Percentiles rank a stretch among this genome's conserved stretches.
These are phyloP conservation scores for Cutaneotrichosporon curvatum DNA, from an alignment of 1,284 basidiomycete species.

Conservation along the genomic window DNA sequence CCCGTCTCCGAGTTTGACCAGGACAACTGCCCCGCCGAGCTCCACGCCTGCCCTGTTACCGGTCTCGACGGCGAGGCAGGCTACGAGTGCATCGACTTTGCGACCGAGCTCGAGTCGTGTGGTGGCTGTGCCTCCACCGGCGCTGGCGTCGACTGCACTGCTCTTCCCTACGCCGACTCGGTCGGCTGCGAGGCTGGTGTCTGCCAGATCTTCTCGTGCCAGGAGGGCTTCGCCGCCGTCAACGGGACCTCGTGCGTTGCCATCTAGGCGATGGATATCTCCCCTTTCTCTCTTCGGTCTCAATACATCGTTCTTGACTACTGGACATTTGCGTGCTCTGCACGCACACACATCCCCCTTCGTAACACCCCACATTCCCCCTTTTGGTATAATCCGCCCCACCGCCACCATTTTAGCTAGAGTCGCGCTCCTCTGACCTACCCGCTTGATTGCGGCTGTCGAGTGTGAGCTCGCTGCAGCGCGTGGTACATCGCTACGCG, in stretches of 20 bases:
- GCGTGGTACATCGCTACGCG: too few relatives aligned
- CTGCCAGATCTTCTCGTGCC: slow-evolving; percentile 61
- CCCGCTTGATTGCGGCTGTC: too few relatives aligned
- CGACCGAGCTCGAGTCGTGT: slow-evolving; percentile 50
- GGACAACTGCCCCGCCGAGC: slow-evolving; percentile 34
- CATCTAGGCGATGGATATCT: too few relatives aligned
- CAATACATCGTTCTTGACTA: too few relatives aligned
- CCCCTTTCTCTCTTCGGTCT: too few relatives aligned
- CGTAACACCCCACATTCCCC: too few relatives aligned
- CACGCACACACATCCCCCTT: too few relatives aligned
- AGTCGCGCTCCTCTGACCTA: too few relatives aligned
- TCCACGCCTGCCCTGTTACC: slow-evolving; percentile 34
- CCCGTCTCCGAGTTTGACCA: slow-evolving; percentile 26
- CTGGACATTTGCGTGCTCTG: too few relatives aligned
- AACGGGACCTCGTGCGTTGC: slow-evolving; percentile 52
- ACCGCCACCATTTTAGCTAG: too few relatives aligned
- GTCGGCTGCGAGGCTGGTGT: slow-evolving; percentile 59
- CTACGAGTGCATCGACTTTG: slow-evolving; percentile 47
- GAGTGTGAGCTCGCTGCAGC: too few relatives aligned
- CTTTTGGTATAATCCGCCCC: too few relatives aligned
- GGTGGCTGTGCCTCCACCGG: slow-evolving; percentile 63
- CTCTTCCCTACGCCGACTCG: slow-evolving; percentile 57
- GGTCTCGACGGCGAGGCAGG: slow-evolving; percentile 25
- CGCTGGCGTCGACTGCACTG: slow-evolving; percentile 62
- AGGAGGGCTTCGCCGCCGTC: slow-evolving; percentile 50